phyloP scores from a whole-genome alignment of 164 flowering plant species.

The Stephania japonica region DNA sequence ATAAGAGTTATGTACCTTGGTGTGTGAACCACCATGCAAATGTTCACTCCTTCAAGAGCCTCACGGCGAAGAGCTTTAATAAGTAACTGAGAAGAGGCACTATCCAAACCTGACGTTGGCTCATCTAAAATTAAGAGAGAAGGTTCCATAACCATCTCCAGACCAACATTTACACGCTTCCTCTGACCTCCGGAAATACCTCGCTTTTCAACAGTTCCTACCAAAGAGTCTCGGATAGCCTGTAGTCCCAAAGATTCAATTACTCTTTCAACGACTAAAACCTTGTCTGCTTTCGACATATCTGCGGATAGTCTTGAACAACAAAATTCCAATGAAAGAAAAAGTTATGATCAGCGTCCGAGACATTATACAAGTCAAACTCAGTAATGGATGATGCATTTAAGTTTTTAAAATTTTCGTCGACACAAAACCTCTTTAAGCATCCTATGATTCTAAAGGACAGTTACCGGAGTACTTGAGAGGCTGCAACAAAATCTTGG shows the following conservation, averaged over 20 bases:
- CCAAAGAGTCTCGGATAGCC: slow-evolving; percentile 72
- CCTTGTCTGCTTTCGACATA: slow-evolving; percentile 76
- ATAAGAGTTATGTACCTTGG: slow-evolving; percentile 55
- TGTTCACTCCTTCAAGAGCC: slow-evolving; percentile 95
- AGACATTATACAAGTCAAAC: too few species aligned
- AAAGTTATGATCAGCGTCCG: slow-evolving; percentile 13
- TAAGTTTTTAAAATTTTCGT: too few species aligned
- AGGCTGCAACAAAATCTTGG: background rate
- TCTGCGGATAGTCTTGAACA: slow-evolving; percentile 63
- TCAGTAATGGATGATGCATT: too few species aligned
- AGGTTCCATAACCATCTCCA: slow-evolving; percentile 99
- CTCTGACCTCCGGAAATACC: slow-evolving; percentile 99
- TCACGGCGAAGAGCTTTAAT: slow-evolving; percentile 95
- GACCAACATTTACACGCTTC: slow-evolving; percentile 93
- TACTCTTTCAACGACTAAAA: slow-evolving; percentile 90
- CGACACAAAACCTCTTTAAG: too few species aligned
- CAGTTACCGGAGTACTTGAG: too few species aligned
- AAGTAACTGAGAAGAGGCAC: slow-evolving; percentile 84
- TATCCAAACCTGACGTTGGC: slow-evolving; percentile 94
- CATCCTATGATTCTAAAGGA: too few species aligned
- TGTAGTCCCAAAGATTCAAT: slow-evolving; percentile 91
- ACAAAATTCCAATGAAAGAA: slow-evolving; percentile 9
- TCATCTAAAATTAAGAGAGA: slow-evolving; percentile 91
- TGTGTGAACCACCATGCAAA: slow-evolving; percentile 95
- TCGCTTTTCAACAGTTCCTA: slow-evolving; percentile 95